phyloP scores from a whole-genome alignment of 2,329 filamentous ascomycete genomes.

The Escovopsis weberi region DNA sequence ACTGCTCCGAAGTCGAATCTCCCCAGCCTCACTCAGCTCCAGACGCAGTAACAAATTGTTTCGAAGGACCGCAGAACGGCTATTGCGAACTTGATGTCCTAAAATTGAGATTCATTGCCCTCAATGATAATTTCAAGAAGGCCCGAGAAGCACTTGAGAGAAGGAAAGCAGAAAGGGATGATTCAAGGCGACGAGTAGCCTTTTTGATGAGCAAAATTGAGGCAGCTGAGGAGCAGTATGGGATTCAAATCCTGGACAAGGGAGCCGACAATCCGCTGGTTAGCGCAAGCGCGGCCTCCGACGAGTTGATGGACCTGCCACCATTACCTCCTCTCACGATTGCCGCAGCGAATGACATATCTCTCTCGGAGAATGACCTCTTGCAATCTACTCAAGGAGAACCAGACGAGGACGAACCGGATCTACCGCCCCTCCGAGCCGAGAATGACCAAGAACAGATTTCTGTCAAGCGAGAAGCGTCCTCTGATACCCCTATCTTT shows the following conservation, averaged over 20 bases:
- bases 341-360: slow-evolving; percentile 5
- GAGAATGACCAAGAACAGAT: slow-evolving; percentile 4
- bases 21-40: no score
- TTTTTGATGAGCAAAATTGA: slow-evolving; percentile 28
- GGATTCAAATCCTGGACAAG: slow-evolving; percentile 16
- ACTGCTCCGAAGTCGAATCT: background rate
- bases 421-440: slow-evolving; percentile 11
- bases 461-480: slow-evolving; percentile 35
- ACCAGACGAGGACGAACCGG: slow-evolving; percentile 8
- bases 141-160: slow-evolving; percentile 24
- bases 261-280: background rate
- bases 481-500: slow-evolving; percentile 37
- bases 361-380: slow-evolving; percentile 6
- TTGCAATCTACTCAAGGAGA: slow-evolving; percentile 8
- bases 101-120: slow-evolving; percentile 24
- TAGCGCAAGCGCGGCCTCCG: slow-evolving; percentile 8
- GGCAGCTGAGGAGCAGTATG: slow-evolving; percentile 25
- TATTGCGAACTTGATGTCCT: slow-evolving; percentile 22
- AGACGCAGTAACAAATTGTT: background rate
- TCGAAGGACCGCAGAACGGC: background rate
- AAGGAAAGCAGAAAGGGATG: slow-evolving; percentile 26
- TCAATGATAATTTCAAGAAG: slow-evolving; percentile 26
- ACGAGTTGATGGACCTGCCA: slow-evolving; percentile 2
- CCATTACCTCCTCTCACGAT: background rate
- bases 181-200: slow-evolving; percentile 31